A percentile compares a stretch with the other conserved stretches of the same genome.
Evolutionary conservation across 2,329 filamentous ascomycete genomes (phyloP).

Genomic region (Fusarium piperis): DNA sequence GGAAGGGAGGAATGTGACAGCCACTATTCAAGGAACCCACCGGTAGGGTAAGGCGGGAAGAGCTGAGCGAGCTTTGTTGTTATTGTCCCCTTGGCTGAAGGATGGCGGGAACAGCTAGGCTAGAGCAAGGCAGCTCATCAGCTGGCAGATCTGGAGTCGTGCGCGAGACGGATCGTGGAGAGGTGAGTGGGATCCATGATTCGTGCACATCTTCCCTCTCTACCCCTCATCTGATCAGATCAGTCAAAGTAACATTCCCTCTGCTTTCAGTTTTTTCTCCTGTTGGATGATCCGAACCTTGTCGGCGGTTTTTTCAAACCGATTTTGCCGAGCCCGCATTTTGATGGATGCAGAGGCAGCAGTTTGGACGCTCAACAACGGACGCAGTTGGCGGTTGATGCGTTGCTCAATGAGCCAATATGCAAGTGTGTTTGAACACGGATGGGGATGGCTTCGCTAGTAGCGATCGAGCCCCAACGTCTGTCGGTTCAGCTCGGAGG

Average conservation of each 20-base stretch:
- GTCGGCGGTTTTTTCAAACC: background rate
- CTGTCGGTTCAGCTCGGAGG: slow-evolving; percentile 12
- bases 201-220: background rate
- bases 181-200: background rate
- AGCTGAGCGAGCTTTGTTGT: slow-evolving; percentile 13
- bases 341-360: background rate
- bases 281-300: background rate
- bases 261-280: background rate
- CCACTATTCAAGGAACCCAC: slow-evolving; percentile 35
- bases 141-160: slow-evolving; percentile 3
- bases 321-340: background rate
- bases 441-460: slow-evolving; percentile 13
- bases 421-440: background rate
- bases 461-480: slow-evolving; percentile 11
- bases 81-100: slow-evolving; percentile 14
- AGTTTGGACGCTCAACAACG: background rate
- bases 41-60: slow-evolving; percentile 32
- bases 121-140: slow-evolving; percentile 14
- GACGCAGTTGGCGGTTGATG: background rate
- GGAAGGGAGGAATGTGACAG: slow-evolving; percentile 37
- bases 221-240: background rate
- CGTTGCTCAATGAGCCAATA: background rate
- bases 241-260: background rate
- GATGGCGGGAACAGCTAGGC: slow-evolving; percentile 16
- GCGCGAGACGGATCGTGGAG: background rate